These are phyloP conservation scores for Triangularia verruculosa DNA, from an alignment of 2,329 filamentous ascomycete species.

Conservation along the genomic window DNA sequence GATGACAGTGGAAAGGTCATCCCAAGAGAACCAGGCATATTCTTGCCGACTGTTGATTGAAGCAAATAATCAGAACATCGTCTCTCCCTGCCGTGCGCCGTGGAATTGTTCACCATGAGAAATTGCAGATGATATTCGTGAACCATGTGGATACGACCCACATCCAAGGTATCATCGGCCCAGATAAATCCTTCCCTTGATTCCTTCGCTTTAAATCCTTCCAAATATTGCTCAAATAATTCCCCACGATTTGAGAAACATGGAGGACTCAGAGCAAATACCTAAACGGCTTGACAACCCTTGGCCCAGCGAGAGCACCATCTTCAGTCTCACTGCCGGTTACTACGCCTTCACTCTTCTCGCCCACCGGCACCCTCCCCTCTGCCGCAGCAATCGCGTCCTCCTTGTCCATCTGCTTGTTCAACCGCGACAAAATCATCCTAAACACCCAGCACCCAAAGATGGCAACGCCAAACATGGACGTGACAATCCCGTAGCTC, in stretches of 20 bases:
- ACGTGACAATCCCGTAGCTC: constrained; percentile 62
- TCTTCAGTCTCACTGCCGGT: not conserved
- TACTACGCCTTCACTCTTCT: not conserved
- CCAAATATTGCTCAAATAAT: too few species aligned
- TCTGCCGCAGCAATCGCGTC: not conserved
- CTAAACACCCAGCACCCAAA: constrained; percentile 49
- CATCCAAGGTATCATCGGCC: not conserved
- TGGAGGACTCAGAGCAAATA: not conserved
- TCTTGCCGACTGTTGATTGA: not conserved
- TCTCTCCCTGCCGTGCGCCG: too few species aligned
- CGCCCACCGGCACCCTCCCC: not conserved
- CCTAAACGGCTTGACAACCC: not conserved
- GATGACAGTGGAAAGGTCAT: not conserved
- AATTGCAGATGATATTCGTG: too few species aligned
- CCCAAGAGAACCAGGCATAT: not conserved
- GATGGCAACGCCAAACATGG: constrained; percentile 62
- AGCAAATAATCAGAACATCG: too few species aligned
- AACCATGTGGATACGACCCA: too few species aligned
- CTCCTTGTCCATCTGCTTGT: constrained; percentile 40
- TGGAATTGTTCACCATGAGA: too few species aligned
- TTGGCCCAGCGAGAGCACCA: not conserved
- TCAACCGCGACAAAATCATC: constrained; percentile 44
- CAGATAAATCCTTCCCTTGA: too few species aligned
- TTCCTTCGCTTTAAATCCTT: too few species aligned
- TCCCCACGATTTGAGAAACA: too few species aligned